Conservation (phyloP, 106 monocot species). For the Phalaenopsis aphrodite region DNA sequence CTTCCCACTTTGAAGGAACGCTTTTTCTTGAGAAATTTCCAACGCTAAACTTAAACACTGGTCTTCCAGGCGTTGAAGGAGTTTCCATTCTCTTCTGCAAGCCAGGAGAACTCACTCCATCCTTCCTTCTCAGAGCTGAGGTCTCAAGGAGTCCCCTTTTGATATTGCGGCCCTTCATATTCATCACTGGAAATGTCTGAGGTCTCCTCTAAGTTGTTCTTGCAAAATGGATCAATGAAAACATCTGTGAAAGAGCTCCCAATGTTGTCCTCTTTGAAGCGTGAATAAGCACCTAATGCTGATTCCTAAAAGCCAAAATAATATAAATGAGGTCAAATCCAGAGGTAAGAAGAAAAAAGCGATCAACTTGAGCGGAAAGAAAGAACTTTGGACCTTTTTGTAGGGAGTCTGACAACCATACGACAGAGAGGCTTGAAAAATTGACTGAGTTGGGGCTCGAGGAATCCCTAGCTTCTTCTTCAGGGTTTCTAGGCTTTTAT, state of each 20-base stretch:
- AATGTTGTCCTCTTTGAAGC: too few relatives aligned
- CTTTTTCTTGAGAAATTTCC: constrained; percentile 41
- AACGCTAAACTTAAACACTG: constrained; percentile 58
- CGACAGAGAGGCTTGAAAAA: constrained; percentile 3
- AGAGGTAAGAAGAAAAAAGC: constrained; percentile 1
- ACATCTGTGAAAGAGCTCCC: constrained; percentile 28
- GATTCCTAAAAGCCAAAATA: neutral
- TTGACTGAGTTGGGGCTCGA: constrained; percentile 18
- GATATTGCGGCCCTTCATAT: constrained; percentile 16
- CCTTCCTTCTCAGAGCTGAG: too few relatives aligned
- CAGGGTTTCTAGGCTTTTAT: neutral
- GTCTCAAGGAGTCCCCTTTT: constrained; percentile 14
- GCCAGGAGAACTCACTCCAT: constrained; percentile 9
- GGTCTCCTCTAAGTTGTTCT: constrained; percentile 6
- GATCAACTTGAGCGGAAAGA: too few relatives aligned
- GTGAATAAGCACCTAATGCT: neutral
- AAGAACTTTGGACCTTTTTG: neutral
- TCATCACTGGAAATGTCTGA: constrained; percentile 30
- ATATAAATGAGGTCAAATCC: neutral
- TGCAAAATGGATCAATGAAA: constrained; percentile 51
- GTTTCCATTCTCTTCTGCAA: constrained; percentile 40
- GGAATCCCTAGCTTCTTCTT: constrained; percentile 10
- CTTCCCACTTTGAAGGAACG: constrained; percentile 90
- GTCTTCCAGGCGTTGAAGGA: constrained; percentile 77
- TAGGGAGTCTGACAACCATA: constrained; percentile 12